Base-by-base conservation (phyloP, 108 stramenopile genomes). In the Fragilaria crotonensis region DNA sequence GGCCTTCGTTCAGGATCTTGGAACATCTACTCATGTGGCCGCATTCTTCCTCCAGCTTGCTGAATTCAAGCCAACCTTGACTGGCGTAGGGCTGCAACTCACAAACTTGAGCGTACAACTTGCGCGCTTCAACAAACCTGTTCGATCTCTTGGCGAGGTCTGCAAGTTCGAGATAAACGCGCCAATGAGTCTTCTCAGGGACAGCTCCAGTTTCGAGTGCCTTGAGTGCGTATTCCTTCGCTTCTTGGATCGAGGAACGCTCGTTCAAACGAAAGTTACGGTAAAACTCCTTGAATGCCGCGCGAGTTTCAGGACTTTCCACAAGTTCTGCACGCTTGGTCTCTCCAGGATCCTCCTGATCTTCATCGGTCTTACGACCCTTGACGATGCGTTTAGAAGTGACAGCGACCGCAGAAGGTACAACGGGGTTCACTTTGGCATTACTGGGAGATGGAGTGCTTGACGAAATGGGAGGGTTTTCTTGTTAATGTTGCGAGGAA, bases 41-140 rank as follows among this genome's bases (percentile, higher is more conserved):
- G 45, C 88, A 83, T 57, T 98, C 96, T 71, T 98, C 96, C 61
- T 97, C 96, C 51, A 98, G 70, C 60, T 96, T 97, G 71, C 94
- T 93, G 67, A 85, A 90, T 62, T 97, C 97, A 49, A 98, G 66
- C 97, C 97, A 98, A 0, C 88, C 93, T 57, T 94, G 94, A 57
- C 73, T 72, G 0, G 93, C 91, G 55, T 74, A 82, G 0, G 95
- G 95, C 57, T 97, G 93, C 20, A 84, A 62, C 32, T 73, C 46
- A 41, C 94, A 96, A 9, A 93, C 95, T 62, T 80, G 67, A 25
- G 81, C 76, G 58, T 91, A 96, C 33, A 90, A 77, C 49, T 71
- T 50, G 49, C 95, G 61, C 0, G 95, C 94, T 44, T 84, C 81
- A 4, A 74, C 74, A 49, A 78, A 80, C 27, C 70, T 52, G 57